Conservation (phyloP, 257 asterid species). For the Scutellaria barbata region DNA sequence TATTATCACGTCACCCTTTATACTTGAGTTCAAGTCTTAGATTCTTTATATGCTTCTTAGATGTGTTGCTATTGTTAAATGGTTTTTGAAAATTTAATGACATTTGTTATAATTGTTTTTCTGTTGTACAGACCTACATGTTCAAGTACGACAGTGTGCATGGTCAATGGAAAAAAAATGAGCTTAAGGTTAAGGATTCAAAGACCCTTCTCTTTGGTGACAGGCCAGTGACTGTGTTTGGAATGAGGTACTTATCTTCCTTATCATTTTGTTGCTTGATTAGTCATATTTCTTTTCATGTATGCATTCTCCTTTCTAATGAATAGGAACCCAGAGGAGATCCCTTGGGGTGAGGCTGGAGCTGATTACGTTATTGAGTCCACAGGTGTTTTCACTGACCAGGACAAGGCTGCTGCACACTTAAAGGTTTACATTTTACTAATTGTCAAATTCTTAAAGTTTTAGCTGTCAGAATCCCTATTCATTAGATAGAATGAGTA, state of each 20-base stretch:
- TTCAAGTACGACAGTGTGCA: constrained; percentile 88
- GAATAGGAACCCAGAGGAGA: constrained; percentile 88
- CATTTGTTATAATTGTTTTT: neutral
- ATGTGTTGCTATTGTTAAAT: neutral
- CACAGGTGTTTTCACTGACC: constrained; percentile 86
- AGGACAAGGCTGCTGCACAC: constrained; percentile 89
- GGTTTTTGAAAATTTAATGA: neutral
- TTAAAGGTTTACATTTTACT: constrained; percentile 52
- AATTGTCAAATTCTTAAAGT: neutral
- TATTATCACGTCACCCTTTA: neutral
- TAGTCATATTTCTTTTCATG: constrained; percentile 5
- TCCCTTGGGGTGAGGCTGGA: constrained; percentile 86
- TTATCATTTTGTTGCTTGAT: neutral
- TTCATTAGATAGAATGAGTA: neutral
- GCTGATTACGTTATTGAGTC: constrained; percentile 90
- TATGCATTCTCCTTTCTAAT: neutral
- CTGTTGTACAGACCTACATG: constrained; percentile 74
- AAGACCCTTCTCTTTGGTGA: constrained; percentile 87
- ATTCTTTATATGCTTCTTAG: neutral
- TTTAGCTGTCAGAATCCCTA: neutral
- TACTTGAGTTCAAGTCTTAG: constrained; percentile 12
- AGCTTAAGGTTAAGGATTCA: constrained; percentile 71
- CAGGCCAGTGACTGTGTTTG: constrained; percentile 70
- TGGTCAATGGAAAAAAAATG: constrained; percentile 78
- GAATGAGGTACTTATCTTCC: constrained; percentile 55